phyloP scores from a whole-genome alignment of 1,284 basidiomycete genomes.

The Microbotryum silenes-acaulis region DNA sequence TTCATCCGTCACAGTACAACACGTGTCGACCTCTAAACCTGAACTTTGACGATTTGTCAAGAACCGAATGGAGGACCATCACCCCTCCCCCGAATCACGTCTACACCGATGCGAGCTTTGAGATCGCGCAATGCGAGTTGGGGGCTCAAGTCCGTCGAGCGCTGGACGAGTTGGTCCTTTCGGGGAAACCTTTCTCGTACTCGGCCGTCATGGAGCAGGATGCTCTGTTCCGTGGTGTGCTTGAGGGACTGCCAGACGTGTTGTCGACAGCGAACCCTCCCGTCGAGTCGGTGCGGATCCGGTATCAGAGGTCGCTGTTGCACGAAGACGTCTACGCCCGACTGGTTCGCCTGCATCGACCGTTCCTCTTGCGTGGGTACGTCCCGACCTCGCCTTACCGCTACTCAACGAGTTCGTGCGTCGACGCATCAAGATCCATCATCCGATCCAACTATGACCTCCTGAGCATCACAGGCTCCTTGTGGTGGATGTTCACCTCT shows the following conservation, averaged over 20 bases:
- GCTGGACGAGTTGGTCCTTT: constrained; percentile 29
- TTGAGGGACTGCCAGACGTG: constrained; percentile 13
- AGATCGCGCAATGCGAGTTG: constrained; percentile 27
- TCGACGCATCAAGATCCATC: constrained; percentile 18
- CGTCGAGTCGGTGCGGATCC: constrained; percentile 3
- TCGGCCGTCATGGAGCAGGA: constrained; percentile 27
- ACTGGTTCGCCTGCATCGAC: constrained; percentile 32
- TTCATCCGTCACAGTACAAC: constrained; percentile 15
- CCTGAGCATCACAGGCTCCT: constrained; percentile 15
- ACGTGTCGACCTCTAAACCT: constrained; percentile 26
- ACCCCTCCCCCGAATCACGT: constrained; percentile 8
- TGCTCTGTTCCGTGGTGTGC: constrained; percentile 10
- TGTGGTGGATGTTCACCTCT: constrained; percentile 29
- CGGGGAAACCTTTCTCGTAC: constrained; percentile 17
- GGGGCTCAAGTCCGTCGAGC: constrained; percentile 24
- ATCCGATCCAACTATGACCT: constrained; percentile 25
- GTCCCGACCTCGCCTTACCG: constrained; percentile 14
- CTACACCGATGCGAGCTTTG: constrained; percentile 27
- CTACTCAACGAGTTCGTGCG: constrained; percentile 23
- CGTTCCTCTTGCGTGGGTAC: constrained; percentile 29
- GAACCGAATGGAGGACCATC: constrained; percentile 20
- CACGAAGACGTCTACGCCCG: constrained; percentile 28
- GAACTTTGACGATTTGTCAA: constrained; percentile 25
- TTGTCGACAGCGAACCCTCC: constrained; percentile 3
- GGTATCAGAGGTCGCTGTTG: constrained; percentile 19